Evolutionary conservation across 768 basidiomycete species (phyloP).

Genomic region (Gloeopeniophorella convolvens): DNA sequence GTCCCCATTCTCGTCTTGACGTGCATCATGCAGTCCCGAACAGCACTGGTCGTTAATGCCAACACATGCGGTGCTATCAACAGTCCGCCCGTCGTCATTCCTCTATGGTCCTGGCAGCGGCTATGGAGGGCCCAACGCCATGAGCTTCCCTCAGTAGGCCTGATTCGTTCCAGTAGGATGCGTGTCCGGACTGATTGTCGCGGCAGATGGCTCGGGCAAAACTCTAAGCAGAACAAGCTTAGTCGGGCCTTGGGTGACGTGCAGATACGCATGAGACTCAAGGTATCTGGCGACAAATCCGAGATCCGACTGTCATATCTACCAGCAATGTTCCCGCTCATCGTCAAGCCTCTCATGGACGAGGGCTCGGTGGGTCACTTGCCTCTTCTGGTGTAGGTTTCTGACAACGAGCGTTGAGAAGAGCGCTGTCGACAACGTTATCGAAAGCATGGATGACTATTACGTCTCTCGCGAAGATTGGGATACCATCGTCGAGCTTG

Average conservation of each 20-base stretch:
- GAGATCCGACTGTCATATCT: constrained; percentile 92
- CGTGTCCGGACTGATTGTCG: constrained; percentile 1
- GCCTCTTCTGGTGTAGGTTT: not conserved
- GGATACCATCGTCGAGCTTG: constrained; percentile 93
- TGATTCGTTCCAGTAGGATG: too few relatives aligned
- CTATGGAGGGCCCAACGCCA: constrained; percentile 58
- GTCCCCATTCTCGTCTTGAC: not conserved
- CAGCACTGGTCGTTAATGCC: constrained; percentile 98
- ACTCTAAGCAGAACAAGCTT: constrained; percentile 87
- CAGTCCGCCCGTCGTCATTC: constrained; percentile 80
- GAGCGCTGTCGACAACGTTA: constrained; percentile 77
- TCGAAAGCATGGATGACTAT: constrained; percentile 89
- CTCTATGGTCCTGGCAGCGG: constrained; percentile 68
- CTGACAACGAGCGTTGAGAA: constrained; percentile 27
- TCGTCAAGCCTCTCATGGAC: constrained; percentile 74
- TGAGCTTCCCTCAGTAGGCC: constrained; percentile 80
- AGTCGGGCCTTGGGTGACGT: constrained; percentile 78
- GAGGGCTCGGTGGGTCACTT: constrained; percentile 58
- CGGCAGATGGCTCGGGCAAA: constrained; percentile 91
- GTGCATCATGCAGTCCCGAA: constrained; percentile 53
- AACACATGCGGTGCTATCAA: constrained; percentile 84
- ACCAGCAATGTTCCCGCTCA: constrained; percentile 75
- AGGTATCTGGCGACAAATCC: constrained; percentile 81
- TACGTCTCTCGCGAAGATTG: constrained; percentile 92
- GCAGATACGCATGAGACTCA: constrained; percentile 92